Percentiles rank a stretch among this genome's conserved stretches.
Evolutionary conservation across 2,329 filamentous ascomycete genomes (phyloP).

Genomic region (Neonectria faginata): DNA sequence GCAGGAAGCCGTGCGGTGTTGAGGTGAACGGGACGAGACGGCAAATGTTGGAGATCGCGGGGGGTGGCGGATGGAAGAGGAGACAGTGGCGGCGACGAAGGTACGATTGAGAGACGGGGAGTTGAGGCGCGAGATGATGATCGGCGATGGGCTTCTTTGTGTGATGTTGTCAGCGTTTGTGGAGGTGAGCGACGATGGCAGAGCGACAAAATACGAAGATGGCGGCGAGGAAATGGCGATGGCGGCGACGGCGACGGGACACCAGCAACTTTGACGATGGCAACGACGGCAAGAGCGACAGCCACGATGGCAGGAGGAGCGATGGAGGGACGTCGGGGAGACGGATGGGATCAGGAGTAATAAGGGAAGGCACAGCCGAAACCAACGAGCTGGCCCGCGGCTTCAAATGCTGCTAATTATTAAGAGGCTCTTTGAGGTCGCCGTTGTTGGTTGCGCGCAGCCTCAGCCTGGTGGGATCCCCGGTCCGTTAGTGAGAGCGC

Average conservation of each 20-base stretch:
- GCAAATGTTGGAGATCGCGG: neutral
- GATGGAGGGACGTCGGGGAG: slow-evolving; percentile 9
- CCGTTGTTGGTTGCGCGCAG: slow-evolving; percentile 6
- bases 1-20: slow-evolving; percentile 5
- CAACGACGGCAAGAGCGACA: neutral
- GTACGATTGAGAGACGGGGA: slow-evolving; percentile 1
- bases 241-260: neutral
- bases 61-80: neutral
- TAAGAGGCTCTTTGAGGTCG: slow-evolving; percentile 15
- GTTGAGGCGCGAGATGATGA: slow-evolving; percentile 1
- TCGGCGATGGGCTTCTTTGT: neutral
- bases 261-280: neutral
- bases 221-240: neutral
- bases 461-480: slow-evolving; percentile 12
- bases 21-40: neutral
- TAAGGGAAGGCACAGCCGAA: slow-evolving; percentile 3
- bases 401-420: slow-evolving; percentile 8
- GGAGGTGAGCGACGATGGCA: slow-evolving; percentile 1
- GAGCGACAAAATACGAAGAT: too few relatives aligned
- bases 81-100: neutral
- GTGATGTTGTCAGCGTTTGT: neutral
- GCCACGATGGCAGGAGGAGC: neutral
- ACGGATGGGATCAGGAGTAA: slow-evolving; percentile 14
- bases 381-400: slow-evolving; percentile 5
- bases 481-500: slow-evolving; percentile 7